Conservation (phyloP, 495 filamentous ascomycete species). For the Paragyromitra xinjiangensis region DNA sequence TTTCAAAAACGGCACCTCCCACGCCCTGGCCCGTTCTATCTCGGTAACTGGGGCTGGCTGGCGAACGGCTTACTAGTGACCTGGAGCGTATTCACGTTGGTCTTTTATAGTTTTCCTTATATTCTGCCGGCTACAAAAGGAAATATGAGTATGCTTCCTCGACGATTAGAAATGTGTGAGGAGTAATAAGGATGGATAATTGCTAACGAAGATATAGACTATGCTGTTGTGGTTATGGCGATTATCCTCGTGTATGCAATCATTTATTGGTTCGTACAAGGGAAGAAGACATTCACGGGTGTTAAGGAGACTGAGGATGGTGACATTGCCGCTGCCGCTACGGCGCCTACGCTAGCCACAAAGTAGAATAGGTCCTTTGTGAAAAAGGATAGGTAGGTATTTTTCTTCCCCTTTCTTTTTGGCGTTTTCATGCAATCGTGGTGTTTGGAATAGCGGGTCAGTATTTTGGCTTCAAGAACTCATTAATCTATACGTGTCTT, state of each 20-base stretch:
- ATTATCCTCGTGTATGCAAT: conserved; percentile 47
- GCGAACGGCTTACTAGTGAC: conserved; percentile 47
- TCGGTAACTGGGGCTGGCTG: conserved; percentile 53
- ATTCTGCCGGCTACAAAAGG: conserved; percentile 43
- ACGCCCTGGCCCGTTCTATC: conserved; percentile 44
- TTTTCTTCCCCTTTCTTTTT: not conserved
- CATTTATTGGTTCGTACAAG: conserved; percentile 39
- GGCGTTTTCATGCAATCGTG: not conserved
- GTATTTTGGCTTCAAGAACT: not conserved
- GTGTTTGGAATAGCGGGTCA: not conserved
- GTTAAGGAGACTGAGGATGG: conserved; percentile 21
- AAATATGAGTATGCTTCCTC: conserved; percentile 50
- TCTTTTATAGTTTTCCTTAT: conserved; percentile 55
- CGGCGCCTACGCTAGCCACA: not conserved
- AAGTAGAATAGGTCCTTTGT: not conserved
- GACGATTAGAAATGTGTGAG: not conserved
- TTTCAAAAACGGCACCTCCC: conserved; percentile 35
- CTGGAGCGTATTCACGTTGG: conserved; percentile 47
- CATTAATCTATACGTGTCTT: not conserved
- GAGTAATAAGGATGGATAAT: not conserved
- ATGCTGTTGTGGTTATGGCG: conserved; percentile 52
- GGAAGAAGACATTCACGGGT: conserved; percentile 37
- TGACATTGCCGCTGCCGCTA: not conserved
- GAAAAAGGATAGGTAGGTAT: not conserved
- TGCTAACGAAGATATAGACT: conserved; percentile 37